Evolutionary conservation across 1,139 yeast genomes (phyloP).

Genomic region (Pichia terricola): DNA sequence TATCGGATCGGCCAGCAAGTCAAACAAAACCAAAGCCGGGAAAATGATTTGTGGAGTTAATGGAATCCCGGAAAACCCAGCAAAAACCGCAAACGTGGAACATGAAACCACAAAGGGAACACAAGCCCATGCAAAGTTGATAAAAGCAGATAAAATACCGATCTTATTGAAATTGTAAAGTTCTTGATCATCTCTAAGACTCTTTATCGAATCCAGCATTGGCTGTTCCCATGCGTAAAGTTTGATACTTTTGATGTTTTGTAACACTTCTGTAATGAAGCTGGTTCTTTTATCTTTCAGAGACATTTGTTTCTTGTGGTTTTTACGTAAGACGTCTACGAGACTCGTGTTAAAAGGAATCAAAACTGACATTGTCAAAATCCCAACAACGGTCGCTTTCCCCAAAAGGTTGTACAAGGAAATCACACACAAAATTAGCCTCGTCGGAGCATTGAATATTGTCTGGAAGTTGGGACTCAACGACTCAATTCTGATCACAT

Average conservation of each 20-base stretch:
- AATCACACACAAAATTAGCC: conserved; percentile 41
- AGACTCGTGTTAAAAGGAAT: conserved; percentile 49
- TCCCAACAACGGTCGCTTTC: conserved; percentile 50
- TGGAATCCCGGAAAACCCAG: conserved; percentile 36
- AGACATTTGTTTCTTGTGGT: conserved; percentile 56
- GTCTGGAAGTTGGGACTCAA: conserved; percentile 43
- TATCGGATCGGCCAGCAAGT: conserved; percentile 51
- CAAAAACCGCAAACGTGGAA: conserved; percentile 48
- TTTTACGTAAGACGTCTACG: conserved; percentile 37
- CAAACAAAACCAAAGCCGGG: conserved; percentile 58
- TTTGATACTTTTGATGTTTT: conserved; percentile 59
- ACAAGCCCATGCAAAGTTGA: conserved; percentile 52
- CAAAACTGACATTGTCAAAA: conserved; percentile 41
- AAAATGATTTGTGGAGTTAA: conserved; percentile 66
- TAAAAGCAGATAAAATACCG: conserved; percentile 37
- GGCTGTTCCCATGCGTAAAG: conserved; percentile 71
- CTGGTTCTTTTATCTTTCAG: conserved; percentile 54
- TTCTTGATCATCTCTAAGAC: conserved; percentile 45
- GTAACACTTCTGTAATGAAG: conserved; percentile 49
- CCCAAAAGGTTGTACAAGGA: conserved; percentile 56
- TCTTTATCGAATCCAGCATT: conserved; percentile 40
- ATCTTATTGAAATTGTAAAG: conserved; percentile 37
- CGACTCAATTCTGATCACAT: conserved; percentile 44
- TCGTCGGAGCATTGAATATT: conserved; percentile 50
- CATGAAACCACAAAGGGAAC: conserved; percentile 62